phyloP scores from a whole-genome alignment of 1,139 yeast genomes.

The Geotrichum restrictum region DNA sequence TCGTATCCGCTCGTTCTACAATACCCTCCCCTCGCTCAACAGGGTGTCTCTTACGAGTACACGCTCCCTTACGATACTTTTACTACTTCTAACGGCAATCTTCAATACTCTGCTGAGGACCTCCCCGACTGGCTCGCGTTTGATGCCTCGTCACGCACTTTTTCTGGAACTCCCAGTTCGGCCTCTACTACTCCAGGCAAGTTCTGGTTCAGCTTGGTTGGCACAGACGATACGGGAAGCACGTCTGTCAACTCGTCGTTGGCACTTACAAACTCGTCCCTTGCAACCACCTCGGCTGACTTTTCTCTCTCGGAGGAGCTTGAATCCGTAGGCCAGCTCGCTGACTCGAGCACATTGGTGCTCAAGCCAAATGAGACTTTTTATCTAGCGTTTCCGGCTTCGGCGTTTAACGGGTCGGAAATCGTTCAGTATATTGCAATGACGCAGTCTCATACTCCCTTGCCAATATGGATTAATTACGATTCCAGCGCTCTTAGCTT shows the following conservation, averaged over 20 bases:
- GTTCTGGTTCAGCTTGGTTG: slow-evolving; percentile 50
- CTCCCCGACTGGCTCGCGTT: slow-evolving; percentile 78
- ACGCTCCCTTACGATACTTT: slow-evolving; percentile 70
- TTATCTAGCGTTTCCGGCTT: slow-evolving; percentile 51
- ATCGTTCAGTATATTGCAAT: slow-evolving; percentile 76
- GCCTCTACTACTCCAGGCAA: slow-evolving; percentile 31
- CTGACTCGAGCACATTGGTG: slow-evolving; percentile 54
- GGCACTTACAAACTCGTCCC: slow-evolving; percentile 46
- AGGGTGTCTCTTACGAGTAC: slow-evolving; percentile 57
- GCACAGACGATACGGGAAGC: slow-evolving; percentile 56
- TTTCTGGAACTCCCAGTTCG: slow-evolving; percentile 63
- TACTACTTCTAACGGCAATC: slow-evolving; percentile 40
- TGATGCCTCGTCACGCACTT: slow-evolving; percentile 55
- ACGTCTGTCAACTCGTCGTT: slow-evolving; percentile 51
- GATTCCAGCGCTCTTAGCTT: slow-evolving; percentile 55
- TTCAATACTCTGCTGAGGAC: slow-evolving; percentile 50
- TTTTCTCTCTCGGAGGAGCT: slow-evolving; percentile 6
- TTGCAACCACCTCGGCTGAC: slow-evolving; percentile 1
- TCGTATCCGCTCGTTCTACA: slow-evolving; percentile 42
- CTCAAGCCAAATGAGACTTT: slow-evolving; percentile 66
- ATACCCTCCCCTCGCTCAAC: slow-evolving; percentile 81
- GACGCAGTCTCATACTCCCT: slow-evolving; percentile 72
- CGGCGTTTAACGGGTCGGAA: slow-evolving; percentile 41
- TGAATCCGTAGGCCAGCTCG: background rate
- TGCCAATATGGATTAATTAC: slow-evolving; percentile 85